These are phyloP conservation scores for Suillus fuscotomentosus DNA, from an alignment of 768 basidiomycete species.

Conservation along the genomic window DNA sequence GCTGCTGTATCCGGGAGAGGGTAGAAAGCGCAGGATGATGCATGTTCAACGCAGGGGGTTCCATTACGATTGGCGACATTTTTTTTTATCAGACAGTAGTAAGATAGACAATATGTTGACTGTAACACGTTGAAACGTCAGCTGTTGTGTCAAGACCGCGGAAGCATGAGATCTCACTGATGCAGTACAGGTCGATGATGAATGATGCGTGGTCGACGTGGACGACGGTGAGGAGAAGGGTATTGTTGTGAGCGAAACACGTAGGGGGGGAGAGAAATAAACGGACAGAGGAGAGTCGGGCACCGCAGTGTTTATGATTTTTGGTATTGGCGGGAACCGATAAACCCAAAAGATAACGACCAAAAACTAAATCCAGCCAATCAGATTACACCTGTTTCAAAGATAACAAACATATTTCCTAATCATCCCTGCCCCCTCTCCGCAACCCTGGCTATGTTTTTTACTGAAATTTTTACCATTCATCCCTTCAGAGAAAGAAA, in stretches of 20 bases:
- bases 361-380: conserved; percentile 31
- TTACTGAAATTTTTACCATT: neutral
- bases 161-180: neutral
- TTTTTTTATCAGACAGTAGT: conserved; percentile 23
- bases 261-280: conserved; percentile 18
- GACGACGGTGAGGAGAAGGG: conserved; percentile 2
- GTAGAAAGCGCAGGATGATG: conserved; percentile 41
- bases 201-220: conserved; percentile 2
- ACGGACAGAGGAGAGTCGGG: conserved; percentile 23
- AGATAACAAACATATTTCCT: conserved; percentile 13
- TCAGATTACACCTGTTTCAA: conserved; percentile 33
- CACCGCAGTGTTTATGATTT: conserved; percentile 34
- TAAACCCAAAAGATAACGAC: conserved; percentile 38
- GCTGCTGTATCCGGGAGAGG: conserved; percentile 49
- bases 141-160: neutral
- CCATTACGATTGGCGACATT: conserved; percentile 61
- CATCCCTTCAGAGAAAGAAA: neutral
- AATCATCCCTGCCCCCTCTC: neutral
- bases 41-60: conserved; percentile 51
- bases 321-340: conserved; percentile 34
- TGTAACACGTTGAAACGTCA: neutral
- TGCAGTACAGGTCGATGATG: conserved; percentile 1
- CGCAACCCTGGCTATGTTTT: neutral
- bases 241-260: conserved; percentile 1
- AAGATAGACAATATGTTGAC: conserved; percentile 29